Evolutionary conservation across 345 rosid species (phyloP).

Genomic region (Lepidium africanum): DNA sequence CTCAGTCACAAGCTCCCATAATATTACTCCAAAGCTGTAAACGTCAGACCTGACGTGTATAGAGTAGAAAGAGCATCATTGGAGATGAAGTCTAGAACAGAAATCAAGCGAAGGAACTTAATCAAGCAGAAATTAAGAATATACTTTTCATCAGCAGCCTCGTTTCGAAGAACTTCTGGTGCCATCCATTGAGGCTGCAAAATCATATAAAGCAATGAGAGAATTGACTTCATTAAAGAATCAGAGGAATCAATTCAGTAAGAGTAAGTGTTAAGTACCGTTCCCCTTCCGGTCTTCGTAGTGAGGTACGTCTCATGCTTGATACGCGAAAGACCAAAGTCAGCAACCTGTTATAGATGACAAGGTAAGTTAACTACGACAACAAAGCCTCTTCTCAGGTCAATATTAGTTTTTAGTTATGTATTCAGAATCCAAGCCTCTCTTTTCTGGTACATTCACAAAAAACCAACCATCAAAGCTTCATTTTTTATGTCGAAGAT

Average conservation of each 20-base stretch:
- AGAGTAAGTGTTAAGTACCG: slow-evolving; percentile 39
- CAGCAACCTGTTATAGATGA: slow-evolving; percentile 63
- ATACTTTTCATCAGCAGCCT: slow-evolving; percentile 89
- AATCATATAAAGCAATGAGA: slow-evolving; percentile 3
- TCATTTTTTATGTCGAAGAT: neutral
- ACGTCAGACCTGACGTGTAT: slow-evolving; percentile 61
- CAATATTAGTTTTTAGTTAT: neutral
- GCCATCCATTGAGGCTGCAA: slow-evolving; percentile 99
- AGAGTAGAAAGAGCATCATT: neutral
- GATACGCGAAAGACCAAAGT: slow-evolving; percentile 94
- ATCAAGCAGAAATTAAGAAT: slow-evolving; percentile 15
- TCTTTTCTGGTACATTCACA: neutral
- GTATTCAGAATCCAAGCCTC: neutral
- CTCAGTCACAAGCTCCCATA: slow-evolving; percentile 95
- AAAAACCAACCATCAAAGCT: neutral
- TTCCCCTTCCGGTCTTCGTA: slow-evolving; percentile 86
- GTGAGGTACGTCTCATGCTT: slow-evolving; percentile 80
- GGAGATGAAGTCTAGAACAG: neutral
- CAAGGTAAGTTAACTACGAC: neutral
- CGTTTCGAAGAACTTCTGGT: slow-evolving; percentile 90
- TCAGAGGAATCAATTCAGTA: neutral
- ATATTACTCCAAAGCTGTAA: slow-evolving; percentile 83
- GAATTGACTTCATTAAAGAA: neutral
- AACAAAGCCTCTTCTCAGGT: neutral
- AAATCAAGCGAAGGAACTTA: neutral